Percentiles rank a stretch among this genome's conserved stretches.
Conservation (phyloP, 805 yeast genomes). For the Schwanniomyces pseudopolymorphus region DNA sequence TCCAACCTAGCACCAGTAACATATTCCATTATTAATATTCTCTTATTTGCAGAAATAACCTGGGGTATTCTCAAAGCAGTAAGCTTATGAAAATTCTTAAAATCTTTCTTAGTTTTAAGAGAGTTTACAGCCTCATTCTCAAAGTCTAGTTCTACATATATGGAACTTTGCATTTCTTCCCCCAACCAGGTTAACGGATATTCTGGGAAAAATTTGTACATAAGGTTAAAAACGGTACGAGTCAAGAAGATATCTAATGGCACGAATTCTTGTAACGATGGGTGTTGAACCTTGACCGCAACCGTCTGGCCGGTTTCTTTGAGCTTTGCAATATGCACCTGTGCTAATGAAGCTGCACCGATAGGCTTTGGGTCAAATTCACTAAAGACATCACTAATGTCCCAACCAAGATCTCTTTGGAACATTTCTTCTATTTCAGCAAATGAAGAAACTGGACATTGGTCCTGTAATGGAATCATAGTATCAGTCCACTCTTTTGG, state of each 20-base stretch:
- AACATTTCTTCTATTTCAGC: slow-evolving; percentile 73
- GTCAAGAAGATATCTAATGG: slow-evolving; percentile 87
- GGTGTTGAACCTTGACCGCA: slow-evolving; percentile 95
- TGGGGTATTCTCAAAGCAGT: slow-evolving; percentile 84
- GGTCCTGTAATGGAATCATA: slow-evolving; percentile 89
- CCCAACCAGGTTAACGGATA: slow-evolving; percentile 95
- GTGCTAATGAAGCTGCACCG: slow-evolving; percentile 96
- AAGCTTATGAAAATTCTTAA: slow-evolving; percentile 48
- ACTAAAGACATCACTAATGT: slow-evolving; percentile 61
- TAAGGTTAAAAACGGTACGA: slow-evolving; percentile 65
- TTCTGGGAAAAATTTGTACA: slow-evolving; percentile 84
- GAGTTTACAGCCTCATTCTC: slow-evolving; percentile 85
- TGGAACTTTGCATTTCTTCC: slow-evolving; percentile 84
- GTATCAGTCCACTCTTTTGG: slow-evolving; percentile 96
- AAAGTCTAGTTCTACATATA: slow-evolving; percentile 89
- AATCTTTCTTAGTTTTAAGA: slow-evolving; percentile 63
- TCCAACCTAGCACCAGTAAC: slow-evolving; percentile 83
- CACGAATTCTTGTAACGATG: slow-evolving; percentile 79
- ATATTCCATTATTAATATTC: slow-evolving; percentile 87
- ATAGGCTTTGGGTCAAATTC: slow-evolving; percentile 73
- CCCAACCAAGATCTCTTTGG: slow-evolving; percentile 58
- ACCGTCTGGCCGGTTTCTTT: slow-evolving; percentile 63
- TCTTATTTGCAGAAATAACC: slow-evolving; percentile 59
- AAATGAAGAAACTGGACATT: slow-evolving; percentile 77
- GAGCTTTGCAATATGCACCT: slow-evolving; percentile 80